These are phyloP conservation scores for Coccomyxa sp. DNA, from an alignment of 139 green algal species.

Conservation along the genomic window DNA sequence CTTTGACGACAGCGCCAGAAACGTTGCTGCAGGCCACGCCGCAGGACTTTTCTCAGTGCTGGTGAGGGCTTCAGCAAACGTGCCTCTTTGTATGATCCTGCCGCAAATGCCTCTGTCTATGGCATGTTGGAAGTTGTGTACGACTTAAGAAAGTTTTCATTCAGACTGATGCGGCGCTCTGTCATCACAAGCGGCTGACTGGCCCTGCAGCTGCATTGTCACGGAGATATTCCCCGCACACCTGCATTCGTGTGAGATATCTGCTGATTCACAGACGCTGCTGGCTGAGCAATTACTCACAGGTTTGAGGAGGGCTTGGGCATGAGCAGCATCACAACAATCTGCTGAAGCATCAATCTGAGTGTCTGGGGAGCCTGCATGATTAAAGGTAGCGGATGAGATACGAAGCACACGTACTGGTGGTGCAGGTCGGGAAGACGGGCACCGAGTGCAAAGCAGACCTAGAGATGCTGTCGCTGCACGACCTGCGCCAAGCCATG, in stretches of 20 bases:
- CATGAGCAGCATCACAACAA: neutral
- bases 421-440: constrained; percentile 10
- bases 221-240: no score
- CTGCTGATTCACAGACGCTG: no score
- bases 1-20: constrained; percentile 74
- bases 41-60: constrained; percentile 63
- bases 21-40: constrained; percentile 56
- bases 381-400: neutral
- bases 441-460: constrained; percentile 8
- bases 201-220: no score
- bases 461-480: constrained; percentile 3
- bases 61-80: constrained; percentile 15
- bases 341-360: neutral
- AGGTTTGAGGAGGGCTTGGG: no score
- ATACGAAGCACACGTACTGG: neutral
- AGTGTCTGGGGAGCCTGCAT: neutral
- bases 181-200: no score
- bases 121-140: neutral
- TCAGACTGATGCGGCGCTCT: neutral
- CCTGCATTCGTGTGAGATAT: neutral
- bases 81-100: neutral
- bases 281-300: no score
- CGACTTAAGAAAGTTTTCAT: neutral
- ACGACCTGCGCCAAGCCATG: neutral
- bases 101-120: neutral